phyloP scores from a whole-genome alignment of 2,329 filamentous ascomycete species.

The Nemania sp. region DNA sequence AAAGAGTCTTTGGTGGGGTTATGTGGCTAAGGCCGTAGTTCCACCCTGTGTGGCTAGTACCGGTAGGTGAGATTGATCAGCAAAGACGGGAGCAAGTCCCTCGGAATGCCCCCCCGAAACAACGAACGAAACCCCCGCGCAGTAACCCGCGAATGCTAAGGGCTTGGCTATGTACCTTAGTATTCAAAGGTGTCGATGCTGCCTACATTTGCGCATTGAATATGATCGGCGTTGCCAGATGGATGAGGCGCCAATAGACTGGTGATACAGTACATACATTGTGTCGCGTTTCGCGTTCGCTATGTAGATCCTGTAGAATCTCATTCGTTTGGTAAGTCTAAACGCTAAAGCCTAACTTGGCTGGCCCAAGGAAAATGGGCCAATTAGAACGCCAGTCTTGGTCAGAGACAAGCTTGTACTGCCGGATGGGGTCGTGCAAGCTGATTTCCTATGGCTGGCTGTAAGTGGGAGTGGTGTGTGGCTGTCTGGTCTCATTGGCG shows the following conservation, averaged over 20 bases:
- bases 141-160: no score
- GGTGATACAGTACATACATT: no score
- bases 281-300: conserved; percentile 26
- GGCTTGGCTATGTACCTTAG: no score
- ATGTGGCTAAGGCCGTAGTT: not conserved
- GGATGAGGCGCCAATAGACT: no score
- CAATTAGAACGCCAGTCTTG: conserved; percentile 8
- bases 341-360: conserved; percentile 15
- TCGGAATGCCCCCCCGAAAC: no score
- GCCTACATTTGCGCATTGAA: no score
- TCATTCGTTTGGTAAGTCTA: conserved; percentile 13
- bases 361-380: conserved; percentile 2
- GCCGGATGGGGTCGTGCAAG: not conserved
- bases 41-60: no score
- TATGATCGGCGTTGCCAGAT: no score
- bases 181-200: no score
- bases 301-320: conserved; percentile 2
- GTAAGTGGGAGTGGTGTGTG: not conserved
- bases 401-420: conserved; percentile 7
- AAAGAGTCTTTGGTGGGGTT: conserved; percentile 9
- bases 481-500: not conserved
- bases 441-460: not conserved
- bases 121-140: no score
- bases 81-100: no score
- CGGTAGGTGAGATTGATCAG: no score